Evolutionary conservation across 1,284 basidiomycete species (phyloP), one percentile per base, ranked within the genome.

Genomic region (Heterobasidion irregulare): DNA sequence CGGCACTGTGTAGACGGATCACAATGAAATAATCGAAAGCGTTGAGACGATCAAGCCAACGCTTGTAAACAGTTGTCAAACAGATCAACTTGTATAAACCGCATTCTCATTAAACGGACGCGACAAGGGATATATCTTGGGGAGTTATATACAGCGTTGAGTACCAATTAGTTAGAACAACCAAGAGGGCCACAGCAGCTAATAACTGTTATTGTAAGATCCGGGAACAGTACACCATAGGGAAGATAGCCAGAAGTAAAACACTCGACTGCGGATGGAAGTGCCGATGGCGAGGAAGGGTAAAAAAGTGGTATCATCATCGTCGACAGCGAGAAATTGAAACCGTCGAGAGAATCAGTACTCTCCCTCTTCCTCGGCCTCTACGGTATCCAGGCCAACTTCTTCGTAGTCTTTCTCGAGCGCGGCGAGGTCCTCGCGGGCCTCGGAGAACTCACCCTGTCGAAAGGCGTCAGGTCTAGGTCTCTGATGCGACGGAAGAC

Each of bases 391-490:
- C 58, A 90, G 87, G 65, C 92, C 93, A 68, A 97, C 94, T 73
- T 95, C 92, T 72, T 94, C 92, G 70, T 95, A 96, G 66, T 95
- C 93, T 75, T 96, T 95, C 80, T 97, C 95, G 57, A 98, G 84
- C 15, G 95, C 95, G 43, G 95, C 95, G 59, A 98, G 84, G 72
- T 98, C 95, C 75, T 98, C 95, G 63, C 95, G 90, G 41, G 94
- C 94, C 76, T 98, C 95, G 50, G 92, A 94, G 76, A 98, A 96
- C 75, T 98, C 95, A 70, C 95, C 94, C 77, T 61, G 19, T 48
- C 8, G 2, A 32, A 15, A 36, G 41, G 7, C 13, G 32, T 35
- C 26, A 4, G 46, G 1, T 18, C 8, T 16, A 13, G 16, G 41
- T 16, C 13, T 13, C 16, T 6, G 16, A 44, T 13, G 41, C 16